These are phyloP conservation scores for Noccaea caerulescens DNA, from an alignment of 345 rosid species.

Conservation along the genomic window DNA sequence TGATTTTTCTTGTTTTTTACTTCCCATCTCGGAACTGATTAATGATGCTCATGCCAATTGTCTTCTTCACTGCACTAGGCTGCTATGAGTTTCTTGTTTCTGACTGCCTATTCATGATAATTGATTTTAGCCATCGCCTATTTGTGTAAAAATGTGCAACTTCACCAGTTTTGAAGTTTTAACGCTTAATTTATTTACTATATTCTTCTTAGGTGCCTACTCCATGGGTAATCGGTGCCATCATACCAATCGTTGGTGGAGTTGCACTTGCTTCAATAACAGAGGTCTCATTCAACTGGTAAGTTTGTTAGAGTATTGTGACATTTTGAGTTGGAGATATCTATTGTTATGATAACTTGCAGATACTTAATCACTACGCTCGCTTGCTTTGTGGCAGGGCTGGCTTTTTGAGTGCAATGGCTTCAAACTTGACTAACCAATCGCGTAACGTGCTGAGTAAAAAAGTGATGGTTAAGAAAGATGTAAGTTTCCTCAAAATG, in stretches of 20 bases:
- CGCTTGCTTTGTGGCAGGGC: conserved; percentile 53
- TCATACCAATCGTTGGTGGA: conserved; percentile 92
- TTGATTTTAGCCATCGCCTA: neutral
- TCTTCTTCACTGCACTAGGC: neutral
- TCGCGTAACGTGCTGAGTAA: conserved; percentile 93
- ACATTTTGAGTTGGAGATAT: neutral
- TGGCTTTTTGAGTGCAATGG: conserved; percentile 94
- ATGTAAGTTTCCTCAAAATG: conserved; percentile 55
- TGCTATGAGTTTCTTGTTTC: neutral
- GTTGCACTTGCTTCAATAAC: conserved; percentile 93
- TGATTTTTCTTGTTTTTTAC: neutral
- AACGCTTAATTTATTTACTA: neutral
- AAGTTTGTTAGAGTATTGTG: conserved; percentile 24
- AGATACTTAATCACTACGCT: neutral
- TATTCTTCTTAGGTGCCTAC: conserved; percentile 62
- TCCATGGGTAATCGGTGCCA: conserved; percentile 84
- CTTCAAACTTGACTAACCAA: conserved; percentile 83
- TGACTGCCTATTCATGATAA: neutral
- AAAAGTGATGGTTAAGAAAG: conserved; percentile 94
- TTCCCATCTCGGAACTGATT: neutral
- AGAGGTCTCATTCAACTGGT: conserved; percentile 97
- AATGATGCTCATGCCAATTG: neutral
- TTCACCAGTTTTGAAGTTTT: conserved; percentile 3
- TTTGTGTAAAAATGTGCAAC: conserved; percentile 3
- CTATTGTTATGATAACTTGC: conserved; percentile 12